Base-by-base conservation (phyloP, 495 filamentous ascomycete genomes). In the Tuber calosporum region DNA sequence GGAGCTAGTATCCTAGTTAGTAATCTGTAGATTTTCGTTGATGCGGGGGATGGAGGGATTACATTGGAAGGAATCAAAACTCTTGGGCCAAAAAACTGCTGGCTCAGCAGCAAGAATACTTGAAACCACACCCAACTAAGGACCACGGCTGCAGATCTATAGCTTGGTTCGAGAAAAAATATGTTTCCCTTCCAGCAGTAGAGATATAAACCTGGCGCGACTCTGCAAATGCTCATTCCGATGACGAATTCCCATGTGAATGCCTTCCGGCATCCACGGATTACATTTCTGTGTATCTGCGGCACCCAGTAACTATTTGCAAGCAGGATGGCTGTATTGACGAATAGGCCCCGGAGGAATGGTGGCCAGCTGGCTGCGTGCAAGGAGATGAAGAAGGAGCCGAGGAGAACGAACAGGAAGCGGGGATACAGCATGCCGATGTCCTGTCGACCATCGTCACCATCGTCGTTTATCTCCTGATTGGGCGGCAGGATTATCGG, bases 51-150 rank as follows among this genome's bases (percentile, higher is more conserved):
- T 42, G 41, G 20, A 58, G 53, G 40, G 15, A 67, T 69, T 48
- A 79, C 75, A 67, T 75, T 71, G 26, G 71, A 66, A 4, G 87
- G 86, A n/a, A 92, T 83, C 75, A 90, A 88, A 82, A 93, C 93
- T 66, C 95, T 83, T 0, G 94, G 93, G 0, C 94, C 95, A n/a
- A 97, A 83, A 30, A 97, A 84, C 73, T 93, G 90, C 83, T 99
- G 94, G 73, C 87, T 89, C 2, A 84, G 86, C 20, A 99, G 84
- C 19, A 91, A 81, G 83, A 91, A 89, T 43, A 94, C 87, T 82
- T 99, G 95, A n/a, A 92, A 71, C 93, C 94, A 96, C n/a, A 97
- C 84, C 95, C 94, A 99, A 26, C 86, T 90, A 9, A 85, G 85
- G 68, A 97, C 85, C 4, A 86, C 82, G 37, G 85, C 79, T 45